Evolutionary conservation across 805 yeast genomes (phyloP).

Genomic region (Metschnikowia santaceciliae): DNA sequence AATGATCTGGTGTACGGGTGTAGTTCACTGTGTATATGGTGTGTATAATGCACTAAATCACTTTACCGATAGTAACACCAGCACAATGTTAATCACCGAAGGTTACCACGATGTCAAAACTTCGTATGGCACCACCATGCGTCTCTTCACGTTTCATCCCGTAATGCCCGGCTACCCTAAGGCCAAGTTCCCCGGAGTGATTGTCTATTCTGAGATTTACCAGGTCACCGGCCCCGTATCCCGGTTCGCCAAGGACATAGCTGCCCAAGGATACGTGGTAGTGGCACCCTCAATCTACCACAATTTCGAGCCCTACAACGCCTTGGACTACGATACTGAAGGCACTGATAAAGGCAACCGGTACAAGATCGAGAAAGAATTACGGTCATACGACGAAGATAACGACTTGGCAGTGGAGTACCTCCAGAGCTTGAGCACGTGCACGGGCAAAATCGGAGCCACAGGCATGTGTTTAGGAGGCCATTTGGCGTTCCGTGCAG

Average conservation of each 20-base stretch:
- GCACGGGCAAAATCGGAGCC: slow-evolving; percentile 71
- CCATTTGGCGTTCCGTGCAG: slow-evolving; percentile 69
- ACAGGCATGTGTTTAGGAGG: slow-evolving; percentile 90
- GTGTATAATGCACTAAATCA: not conserved
- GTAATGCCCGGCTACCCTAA: slow-evolving; percentile 67
- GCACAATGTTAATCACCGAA: slow-evolving; percentile 65
- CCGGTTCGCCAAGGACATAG: slow-evolving; percentile 72
- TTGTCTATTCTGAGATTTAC: slow-evolving; percentile 76
- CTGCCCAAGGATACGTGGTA: slow-evolving; percentile 74
- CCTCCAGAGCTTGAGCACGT: slow-evolving; percentile 52
- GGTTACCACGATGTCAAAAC: slow-evolving; percentile 61
- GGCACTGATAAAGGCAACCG: slow-evolving; percentile 75
- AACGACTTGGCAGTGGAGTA: slow-evolving; percentile 60
- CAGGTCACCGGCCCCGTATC: slow-evolving; percentile 82
- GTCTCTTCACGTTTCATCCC: slow-evolving; percentile 66
- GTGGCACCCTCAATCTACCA: slow-evolving; percentile 81
- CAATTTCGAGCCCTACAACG: slow-evolving; percentile 59
- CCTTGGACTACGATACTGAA: slow-evolving; percentile 63
- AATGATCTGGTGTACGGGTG: not conserved
- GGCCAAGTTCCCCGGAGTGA: slow-evolving; percentile 77
- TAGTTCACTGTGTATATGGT: not conserved
- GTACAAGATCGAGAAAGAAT: slow-evolving; percentile 62
- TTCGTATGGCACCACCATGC: slow-evolving; percentile 60
- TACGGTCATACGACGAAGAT: slow-evolving; percentile 75
- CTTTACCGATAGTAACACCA: not conserved